phyloP scores from a whole-genome alignment of 345 rosid species.

The Populus tremula region DNA sequence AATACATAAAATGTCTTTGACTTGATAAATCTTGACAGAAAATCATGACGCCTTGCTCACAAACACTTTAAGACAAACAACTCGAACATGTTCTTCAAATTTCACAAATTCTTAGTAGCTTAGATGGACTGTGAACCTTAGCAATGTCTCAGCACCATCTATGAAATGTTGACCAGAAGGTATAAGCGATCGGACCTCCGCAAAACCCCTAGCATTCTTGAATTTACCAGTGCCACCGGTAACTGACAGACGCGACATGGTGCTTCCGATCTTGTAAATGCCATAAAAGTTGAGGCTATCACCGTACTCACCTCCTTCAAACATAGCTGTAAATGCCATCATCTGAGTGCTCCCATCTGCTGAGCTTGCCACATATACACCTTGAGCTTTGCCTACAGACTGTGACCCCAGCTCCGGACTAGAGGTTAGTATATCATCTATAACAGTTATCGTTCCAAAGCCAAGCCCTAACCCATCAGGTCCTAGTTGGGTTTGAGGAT shows the following conservation, averaged over 20 bases:
- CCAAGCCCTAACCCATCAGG: conserved; percentile 81
- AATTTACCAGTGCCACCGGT: conserved; percentile 90
- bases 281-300: conserved; percentile 94
- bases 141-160: conserved; percentile 66
- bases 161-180: conserved; percentile 66
- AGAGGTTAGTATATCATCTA: conserved; percentile 70
- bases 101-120: conserved; percentile 29
- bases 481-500: conserved; percentile 68
- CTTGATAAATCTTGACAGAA: not conserved
- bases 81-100: not conserved
- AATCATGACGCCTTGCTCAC: not conserved
- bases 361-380: conserved; percentile 85
- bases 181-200: conserved; percentile 61
- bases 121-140: conserved; percentile 66
- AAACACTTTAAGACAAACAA: conserved; percentile 13
- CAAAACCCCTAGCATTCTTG: conserved; percentile 61
- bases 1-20: too few relatives aligned
- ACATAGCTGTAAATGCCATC: conserved; percentile 90
- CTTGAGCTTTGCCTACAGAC: conserved; percentile 81
- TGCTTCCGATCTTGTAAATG: conserved; percentile 60
- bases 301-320: conserved; percentile 89
- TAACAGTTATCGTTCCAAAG: conserved; percentile 84
- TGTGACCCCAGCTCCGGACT: conserved; percentile 80
- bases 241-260: conserved; percentile 68
- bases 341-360: conserved; percentile 79